Conservation (phyloP, 495 filamentous ascomycete species). For the Xanthoparmelia taractica region DNA sequence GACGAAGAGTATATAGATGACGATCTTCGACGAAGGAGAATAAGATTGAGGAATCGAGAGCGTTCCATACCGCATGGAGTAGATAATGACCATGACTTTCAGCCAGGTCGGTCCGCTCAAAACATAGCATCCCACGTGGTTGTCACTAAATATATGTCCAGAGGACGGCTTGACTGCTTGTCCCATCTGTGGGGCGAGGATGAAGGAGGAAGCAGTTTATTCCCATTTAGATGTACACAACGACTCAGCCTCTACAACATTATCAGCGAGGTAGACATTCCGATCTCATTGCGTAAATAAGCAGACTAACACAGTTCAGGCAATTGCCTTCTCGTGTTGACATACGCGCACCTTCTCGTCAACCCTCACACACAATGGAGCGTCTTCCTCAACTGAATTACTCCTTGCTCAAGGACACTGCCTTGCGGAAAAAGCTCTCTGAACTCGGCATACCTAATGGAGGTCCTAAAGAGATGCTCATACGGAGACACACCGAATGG, state of each 20-base stretch:
- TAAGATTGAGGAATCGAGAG: conserved; percentile 32
- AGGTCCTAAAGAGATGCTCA: conserved; percentile 59
- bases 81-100: conserved; percentile 6
- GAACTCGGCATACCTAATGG: conserved; percentile 73
- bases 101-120: conserved; percentile 6
- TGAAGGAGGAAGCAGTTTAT: conserved; percentile 70
- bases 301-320: conserved; percentile 7
- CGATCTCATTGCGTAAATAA: not conserved
- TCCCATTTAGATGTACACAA: conserved; percentile 60
- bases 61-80: conserved; percentile 20
- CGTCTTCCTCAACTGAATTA: conserved; percentile 75
- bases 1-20: conserved; percentile 14
- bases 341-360: conserved; percentile 19
- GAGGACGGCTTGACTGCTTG: conserved; percentile 74
- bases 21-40: conserved; percentile 32
- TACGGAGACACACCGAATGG: conserved; percentile 85
- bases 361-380: conserved; percentile 36
- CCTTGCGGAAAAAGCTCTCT: conserved; percentile 67
- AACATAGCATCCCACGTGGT: not conserved
- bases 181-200: conserved; percentile 67
- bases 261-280: conserved; percentile 8
- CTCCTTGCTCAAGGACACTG: conserved; percentile 65
- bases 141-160: conserved; percentile 23
- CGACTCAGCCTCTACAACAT: not conserved
- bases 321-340: conserved; percentile 13